Evolutionary conservation across 2,329 filamentous ascomycete species (phyloP).

Genomic region (Epichloe gansuensis): DNA sequence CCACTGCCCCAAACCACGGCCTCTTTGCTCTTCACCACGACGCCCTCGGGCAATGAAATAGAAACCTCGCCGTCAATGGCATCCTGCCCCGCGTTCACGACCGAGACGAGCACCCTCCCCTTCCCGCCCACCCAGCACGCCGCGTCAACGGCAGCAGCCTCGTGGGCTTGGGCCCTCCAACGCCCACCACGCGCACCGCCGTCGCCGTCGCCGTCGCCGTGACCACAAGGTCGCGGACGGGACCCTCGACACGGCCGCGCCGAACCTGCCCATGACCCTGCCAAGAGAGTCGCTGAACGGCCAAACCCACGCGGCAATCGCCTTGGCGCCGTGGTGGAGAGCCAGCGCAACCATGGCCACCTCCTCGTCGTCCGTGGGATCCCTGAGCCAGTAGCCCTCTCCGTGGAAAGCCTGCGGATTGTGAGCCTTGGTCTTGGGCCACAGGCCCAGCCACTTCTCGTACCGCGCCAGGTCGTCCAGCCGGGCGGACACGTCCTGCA

Average conservation of each 20-base stretch:
- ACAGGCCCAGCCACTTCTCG: slow-evolving; percentile 28
- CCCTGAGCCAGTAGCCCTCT: slow-evolving; percentile 34
- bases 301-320: slow-evolving; percentile 34
- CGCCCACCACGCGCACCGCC: slow-evolving; percentile 7
- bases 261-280: slow-evolving; percentile 26
- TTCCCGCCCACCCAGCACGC: slow-evolving; percentile 12
- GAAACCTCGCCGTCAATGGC: slow-evolving; percentile 6
- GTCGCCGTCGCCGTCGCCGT: slow-evolving; percentile 14
- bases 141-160: slow-evolving; percentile 10
- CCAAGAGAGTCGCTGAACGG: slow-evolving; percentile 26
- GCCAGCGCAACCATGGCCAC: slow-evolving; percentile 32
- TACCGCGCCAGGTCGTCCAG: slow-evolving; percentile 27
- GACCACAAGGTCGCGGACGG: slow-evolving; percentile 28
- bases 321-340: slow-evolving; percentile 33
- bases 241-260: slow-evolving; percentile 23
- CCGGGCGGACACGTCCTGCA: slow-evolving; percentile 36
- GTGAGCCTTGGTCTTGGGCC: slow-evolving; percentile 31
- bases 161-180: neutral
- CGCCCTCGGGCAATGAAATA: slow-evolving; percentile 8
- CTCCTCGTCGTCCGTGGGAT: slow-evolving; percentile 30
- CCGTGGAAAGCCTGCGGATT: slow-evolving; percentile 37
- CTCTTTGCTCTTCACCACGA: slow-evolving; percentile 6
- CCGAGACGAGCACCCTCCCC: slow-evolving; percentile 10
- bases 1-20: slow-evolving; percentile 11
- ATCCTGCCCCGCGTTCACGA: slow-evolving; percentile 14